These are phyloP conservation scores for Lachancea lanzarotensis DNA, from an alignment of 805 yeast genomes.

Conservation along the genomic window DNA sequence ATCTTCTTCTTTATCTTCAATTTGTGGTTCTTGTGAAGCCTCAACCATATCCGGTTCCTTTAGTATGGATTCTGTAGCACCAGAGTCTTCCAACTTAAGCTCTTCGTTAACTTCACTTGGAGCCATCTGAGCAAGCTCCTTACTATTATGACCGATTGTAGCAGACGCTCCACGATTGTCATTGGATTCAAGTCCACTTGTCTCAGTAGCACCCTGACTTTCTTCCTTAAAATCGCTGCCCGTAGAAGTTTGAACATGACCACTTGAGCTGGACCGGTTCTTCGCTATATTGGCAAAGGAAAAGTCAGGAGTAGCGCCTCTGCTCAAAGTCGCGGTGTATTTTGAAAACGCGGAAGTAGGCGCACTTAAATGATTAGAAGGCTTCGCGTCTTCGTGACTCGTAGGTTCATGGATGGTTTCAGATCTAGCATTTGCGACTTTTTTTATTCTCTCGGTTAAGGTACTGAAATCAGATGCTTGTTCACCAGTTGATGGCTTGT, in stretches of 20 bases:
- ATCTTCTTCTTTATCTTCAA: too few species aligned
- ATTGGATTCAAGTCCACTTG: too few species aligned
- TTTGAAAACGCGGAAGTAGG: constrained; percentile 23
- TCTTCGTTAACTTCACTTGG: too few species aligned
- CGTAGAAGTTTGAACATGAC: not conserved
- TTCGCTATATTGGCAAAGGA: constrained; percentile 11
- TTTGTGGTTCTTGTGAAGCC: too few species aligned
- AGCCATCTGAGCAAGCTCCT: too few species aligned
- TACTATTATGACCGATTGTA: too few species aligned
- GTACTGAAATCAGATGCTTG: constrained; percentile 12
- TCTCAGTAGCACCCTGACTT: not conserved
- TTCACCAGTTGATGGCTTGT: not conserved
- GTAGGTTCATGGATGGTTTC: constrained; percentile 8
- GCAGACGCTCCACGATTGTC: too few species aligned
- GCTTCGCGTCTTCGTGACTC: not conserved
- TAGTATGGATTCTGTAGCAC: too few species aligned
- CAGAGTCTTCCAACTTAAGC: too few species aligned
- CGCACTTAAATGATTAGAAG: not conserved
- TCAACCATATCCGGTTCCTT: too few species aligned
- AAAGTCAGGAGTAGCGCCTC: constrained; percentile 12
- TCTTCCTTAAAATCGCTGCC: not conserved
- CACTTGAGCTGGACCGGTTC: not conserved
- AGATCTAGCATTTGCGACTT: constrained; percentile 20
- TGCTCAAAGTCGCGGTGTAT: constrained; percentile 18
- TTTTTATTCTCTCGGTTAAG: constrained; percentile 24